Conservation (phyloP, 352 stramenopile genomes). For the Saprolegnia parasitica region DNA sequence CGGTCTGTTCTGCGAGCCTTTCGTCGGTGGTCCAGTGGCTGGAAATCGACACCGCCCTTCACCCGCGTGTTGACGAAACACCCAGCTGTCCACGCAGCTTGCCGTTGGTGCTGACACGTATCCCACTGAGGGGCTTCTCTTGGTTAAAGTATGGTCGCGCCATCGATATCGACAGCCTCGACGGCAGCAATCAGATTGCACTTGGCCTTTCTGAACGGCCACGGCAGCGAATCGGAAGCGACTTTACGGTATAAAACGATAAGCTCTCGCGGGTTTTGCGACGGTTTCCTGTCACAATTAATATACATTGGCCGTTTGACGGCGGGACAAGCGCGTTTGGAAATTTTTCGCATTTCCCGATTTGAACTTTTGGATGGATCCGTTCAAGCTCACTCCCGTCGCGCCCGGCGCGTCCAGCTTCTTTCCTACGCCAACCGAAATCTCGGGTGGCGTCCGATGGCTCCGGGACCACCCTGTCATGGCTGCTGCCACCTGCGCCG, state of each 20-base stretch:
- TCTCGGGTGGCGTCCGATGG: conserved; percentile 58
- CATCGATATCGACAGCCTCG: not conserved
- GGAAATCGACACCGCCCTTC: not conserved
- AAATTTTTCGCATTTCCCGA: not conserved
- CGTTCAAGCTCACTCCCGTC: not conserved
- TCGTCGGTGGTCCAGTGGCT: not conserved
- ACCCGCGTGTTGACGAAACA: not conserved
- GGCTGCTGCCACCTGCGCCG: conserved; percentile 56
- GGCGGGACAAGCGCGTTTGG: not conserved
- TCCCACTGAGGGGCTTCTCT: not conserved
- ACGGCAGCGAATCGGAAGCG: not conserved
- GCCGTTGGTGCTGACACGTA: not conserved
- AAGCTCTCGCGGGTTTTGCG: not conserved
- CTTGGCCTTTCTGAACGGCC: not conserved
- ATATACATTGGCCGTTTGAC: not conserved
- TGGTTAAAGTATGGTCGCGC: not conserved
- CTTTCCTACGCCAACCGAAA: conserved; percentile 55
- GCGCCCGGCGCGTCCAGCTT: conserved; percentile 30
- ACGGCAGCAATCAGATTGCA: not conserved
- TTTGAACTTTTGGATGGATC: not conserved
- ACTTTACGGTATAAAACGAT: not conserved
- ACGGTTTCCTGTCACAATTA: not conserved
- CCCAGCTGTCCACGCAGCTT: not conserved
- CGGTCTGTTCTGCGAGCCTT: not conserved
- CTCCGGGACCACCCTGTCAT: conserved; percentile 62